Evolutionary conservation across 176 grass and related monocot species (phyloP), one percentile per base, ranked within the genome.

Genomic region (Avena atlantica): DNA sequence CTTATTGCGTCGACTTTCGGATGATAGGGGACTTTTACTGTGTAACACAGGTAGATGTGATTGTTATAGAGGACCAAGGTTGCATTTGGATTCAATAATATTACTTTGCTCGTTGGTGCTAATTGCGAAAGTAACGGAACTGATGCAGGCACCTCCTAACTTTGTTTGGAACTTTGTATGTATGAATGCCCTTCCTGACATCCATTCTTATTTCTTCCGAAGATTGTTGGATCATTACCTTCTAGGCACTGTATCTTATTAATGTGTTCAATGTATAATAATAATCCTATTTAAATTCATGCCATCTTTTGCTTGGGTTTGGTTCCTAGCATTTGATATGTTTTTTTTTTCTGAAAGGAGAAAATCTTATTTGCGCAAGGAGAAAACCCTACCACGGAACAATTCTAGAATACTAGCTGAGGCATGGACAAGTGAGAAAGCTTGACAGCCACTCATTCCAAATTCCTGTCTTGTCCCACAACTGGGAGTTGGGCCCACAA

Each of bases 401-500:
- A 53, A 27, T 74, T 47, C 25, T 60, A 15, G n/a, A 85, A 80
- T 61, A 71, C 59, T 29, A 40, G 24, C 70, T 62, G 2, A 81
- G 76, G 8, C 15, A 12, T 87, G 50, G 81, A 91, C 69, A 88
- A 81, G 36, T 70, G 42, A 51, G 42, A 84, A 88, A 70, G 42
- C 42, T 76, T 23, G 52, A 81, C 40, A 42, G 64, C 60, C 59
- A 84, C 75, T 60, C 60, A 9, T 85, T 75, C 57, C 68, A n/a
- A 68, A 73, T 86, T 71, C 61, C 63, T 86, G 72, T 86, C 72
- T 45, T 55, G 55, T 78, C 84, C 73, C 72, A 83, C 89, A 34
- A 57, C 29, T 63, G 44, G 21, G 23, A 2, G 4, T 21, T 84
- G 81, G 81, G 50, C 15, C 89, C 76, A 52, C 16, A 37, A 87